phyloP scores from a whole-genome alignment of 495 filamentous ascomycete species.

The Aspergillus sclerotioniger region DNA sequence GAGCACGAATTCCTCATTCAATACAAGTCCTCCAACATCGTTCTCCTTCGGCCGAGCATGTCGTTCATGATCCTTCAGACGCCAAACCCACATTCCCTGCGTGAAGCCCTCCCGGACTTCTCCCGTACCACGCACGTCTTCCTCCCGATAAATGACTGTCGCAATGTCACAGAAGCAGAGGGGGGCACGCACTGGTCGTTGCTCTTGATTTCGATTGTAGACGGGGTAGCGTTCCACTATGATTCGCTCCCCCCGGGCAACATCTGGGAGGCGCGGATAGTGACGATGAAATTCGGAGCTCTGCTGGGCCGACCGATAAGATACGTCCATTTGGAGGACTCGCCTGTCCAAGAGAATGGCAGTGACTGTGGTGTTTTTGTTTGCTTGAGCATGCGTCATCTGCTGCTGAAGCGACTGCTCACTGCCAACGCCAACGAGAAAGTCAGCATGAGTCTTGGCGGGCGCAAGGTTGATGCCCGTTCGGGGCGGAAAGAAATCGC shows the following conservation, averaged over 20 bases:
- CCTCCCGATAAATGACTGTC: constrained; percentile 90
- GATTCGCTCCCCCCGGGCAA: constrained; percentile 84
- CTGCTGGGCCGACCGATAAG: constrained; percentile 64
- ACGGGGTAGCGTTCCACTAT: constrained; percentile 94
- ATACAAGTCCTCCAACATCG: constrained; percentile 77
- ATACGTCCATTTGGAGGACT: constrained; percentile 77
- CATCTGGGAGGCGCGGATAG: constrained; percentile 64
- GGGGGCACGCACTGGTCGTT: constrained; percentile 95
- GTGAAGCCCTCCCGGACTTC: constrained; percentile 61
- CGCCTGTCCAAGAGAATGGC: constrained; percentile 87
- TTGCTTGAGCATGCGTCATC: constrained; percentile 85
- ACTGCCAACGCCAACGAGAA: constrained; percentile 71
- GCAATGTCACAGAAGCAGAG: constrained; percentile 71
- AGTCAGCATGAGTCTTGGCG: constrained; percentile 89
- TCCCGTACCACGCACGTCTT: constrained; percentile 86
- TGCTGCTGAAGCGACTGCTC: constrained; percentile 81
- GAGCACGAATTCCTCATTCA: constrained; percentile 80
- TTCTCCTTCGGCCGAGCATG: constrained; percentile 91
- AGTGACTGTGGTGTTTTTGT: constrained; percentile 97
- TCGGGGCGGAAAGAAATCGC: constrained; percentile 84
- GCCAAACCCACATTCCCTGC: constrained; percentile 67
- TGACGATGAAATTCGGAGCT: constrained; percentile 57
- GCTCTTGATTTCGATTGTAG: constrained; percentile 82
- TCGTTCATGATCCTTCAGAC: constrained; percentile 89
- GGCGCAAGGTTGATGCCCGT: constrained; percentile 71